These are phyloP conservation scores for Xylariaceae sp. DNA, from an alignment of 2,329 filamentous ascomycete species.

Conservation along the genomic window DNA sequence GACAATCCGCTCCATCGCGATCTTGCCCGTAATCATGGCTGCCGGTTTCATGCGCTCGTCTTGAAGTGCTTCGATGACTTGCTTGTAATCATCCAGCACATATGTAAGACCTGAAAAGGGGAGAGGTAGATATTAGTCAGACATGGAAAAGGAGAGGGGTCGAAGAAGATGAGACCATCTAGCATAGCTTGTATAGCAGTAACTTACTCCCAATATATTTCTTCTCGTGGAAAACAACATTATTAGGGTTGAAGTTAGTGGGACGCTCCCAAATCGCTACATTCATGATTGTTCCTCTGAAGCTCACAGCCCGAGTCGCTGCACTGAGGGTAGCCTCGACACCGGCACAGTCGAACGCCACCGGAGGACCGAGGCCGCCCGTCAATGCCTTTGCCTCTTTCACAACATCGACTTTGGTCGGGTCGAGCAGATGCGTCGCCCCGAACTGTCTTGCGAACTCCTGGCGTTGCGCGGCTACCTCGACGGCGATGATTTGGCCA, in stretches of 20 bases:
- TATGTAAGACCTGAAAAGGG: slow-evolving; percentile 30
- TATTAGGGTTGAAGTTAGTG: slow-evolving; percentile 50
- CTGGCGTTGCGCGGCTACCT: slow-evolving; percentile 49
- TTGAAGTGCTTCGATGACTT: slow-evolving; percentile 50
- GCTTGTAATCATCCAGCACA: slow-evolving; percentile 45
- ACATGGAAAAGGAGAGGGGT: no score
- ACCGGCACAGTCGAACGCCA: slow-evolving; percentile 61
- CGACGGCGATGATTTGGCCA: slow-evolving; percentile 53
- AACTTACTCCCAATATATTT: slow-evolving; percentile 40
- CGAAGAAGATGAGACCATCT: neutral
- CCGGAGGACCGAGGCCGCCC: slow-evolving; percentile 47
- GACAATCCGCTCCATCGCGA: slow-evolving; percentile 52
- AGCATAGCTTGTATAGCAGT: neutral
- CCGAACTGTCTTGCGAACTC: slow-evolving; percentile 51
- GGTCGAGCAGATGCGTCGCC: slow-evolving; percentile 52
- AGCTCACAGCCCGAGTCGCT: slow-evolving; percentile 46
- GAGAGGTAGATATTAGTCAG: slow-evolving; percentile 5
- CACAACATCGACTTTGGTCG: slow-evolving; percentile 46
- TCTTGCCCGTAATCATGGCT: slow-evolving; percentile 58
- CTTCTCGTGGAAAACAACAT: slow-evolving; percentile 50
- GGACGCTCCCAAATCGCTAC: slow-evolving; percentile 61
- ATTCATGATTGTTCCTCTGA: slow-evolving; percentile 57
- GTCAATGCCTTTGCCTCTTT: slow-evolving; percentile 43
- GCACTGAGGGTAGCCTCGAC: slow-evolving; percentile 46
- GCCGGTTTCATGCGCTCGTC: slow-evolving; percentile 47